Evolutionary conservation across 1,284 basidiomycete genomes (phyloP), one percentile per base, ranked within the genome.

Genomic region (Heliocybe sulcata): DNA sequence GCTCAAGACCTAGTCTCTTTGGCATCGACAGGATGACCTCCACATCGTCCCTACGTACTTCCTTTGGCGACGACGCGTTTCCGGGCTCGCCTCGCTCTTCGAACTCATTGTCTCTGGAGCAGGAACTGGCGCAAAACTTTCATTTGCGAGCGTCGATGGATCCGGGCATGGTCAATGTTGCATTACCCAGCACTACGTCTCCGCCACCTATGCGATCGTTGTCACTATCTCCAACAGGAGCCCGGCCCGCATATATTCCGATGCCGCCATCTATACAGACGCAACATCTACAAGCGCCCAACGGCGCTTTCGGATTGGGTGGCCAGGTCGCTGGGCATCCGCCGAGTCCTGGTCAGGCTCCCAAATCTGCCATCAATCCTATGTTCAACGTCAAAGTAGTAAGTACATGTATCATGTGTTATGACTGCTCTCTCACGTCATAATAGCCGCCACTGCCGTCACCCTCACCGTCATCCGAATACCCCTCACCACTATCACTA

Each of bases 351-450:
- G 76, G 77, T 52, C 71, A 75, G 42, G 80, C 79, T 59, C 73
- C 83, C 25, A 83, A 84, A 66, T 80, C 83, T 53, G 79, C 77
- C 35, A 90, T 92, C 65, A 93, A 94, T 69, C 90, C 91, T 35
- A 93, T 93, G 71, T 94, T 94, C 77, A 85, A 90, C 38, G 38
- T 42, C 38, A 42, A 42, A 80, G 90, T 94, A 70, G 91, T 92
- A 71, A 79, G 90, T 75, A 19, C n/a, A 35, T 53, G 11, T 22
- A 29, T 16, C 35, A 11, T 10, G 54, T 52, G 50, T 52, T 38
- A 57, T 56, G 53, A 66, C 54, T 58, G 54, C 51, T 56, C 54
- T 62, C 57, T 58, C 59, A 11, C 47, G 52, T 66, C 60, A 31
- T n/a, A 16, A 67, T 31, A 84, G 82, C 77, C 79, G 57, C 79